Percentiles rank a stretch among this genome's conserved stretches.
Evolutionary conservation across 1,139 yeast genomes (phyloP).

Genomic region (Suhomyces chickasaworum): DNA sequence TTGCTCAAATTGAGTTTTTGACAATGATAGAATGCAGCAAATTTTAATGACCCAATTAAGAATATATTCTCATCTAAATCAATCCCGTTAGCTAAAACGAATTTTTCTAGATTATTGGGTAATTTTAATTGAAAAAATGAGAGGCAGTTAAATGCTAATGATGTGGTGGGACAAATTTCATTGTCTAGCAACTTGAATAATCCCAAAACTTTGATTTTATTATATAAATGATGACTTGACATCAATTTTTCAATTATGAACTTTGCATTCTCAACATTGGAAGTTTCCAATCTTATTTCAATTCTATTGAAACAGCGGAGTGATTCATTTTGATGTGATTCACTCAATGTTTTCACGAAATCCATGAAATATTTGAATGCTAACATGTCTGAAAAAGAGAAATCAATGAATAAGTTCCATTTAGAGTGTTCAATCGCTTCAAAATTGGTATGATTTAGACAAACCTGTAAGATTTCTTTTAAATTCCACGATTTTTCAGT

Average conservation of each 20-base stretch:
- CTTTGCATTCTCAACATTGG: conserved; percentile 9
- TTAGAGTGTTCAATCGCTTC: conserved; percentile 1
- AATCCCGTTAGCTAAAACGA: conserved; percentile 17
- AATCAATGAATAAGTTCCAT: conserved; percentile 14
- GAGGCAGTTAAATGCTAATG: background rate
- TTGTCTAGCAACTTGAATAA: conserved; percentile 12
- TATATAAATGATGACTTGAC: conserved; percentile 9
- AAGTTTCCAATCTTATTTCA: conserved; percentile 14
- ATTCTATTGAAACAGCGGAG: conserved; percentile 7
- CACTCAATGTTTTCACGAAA: conserved; percentile 7
- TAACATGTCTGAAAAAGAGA: conserved; percentile 10
- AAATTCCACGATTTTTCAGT: conserved; percentile 11
- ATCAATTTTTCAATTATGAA: conserved; percentile 13
- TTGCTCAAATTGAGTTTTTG: conserved; percentile 15
- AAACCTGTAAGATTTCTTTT: conserved; percentile 8
- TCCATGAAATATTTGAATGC: conserved; percentile 13
- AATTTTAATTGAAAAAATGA: conserved; percentile 4
- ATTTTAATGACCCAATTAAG: conserved; percentile 12
- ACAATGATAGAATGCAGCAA: conserved; percentile 14
- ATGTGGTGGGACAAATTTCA: conserved; percentile 3
- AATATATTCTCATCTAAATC: conserved; percentile 16
- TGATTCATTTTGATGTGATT: conserved; percentile 7
- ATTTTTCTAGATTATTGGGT: conserved; percentile 14
- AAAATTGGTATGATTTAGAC: conserved; percentile 4
- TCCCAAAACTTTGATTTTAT: conserved; percentile 15